Evolutionary conservation across 2,329 filamentous ascomycete species (phyloP), one percentile per base, ranked within the genome.

Genomic region (Bipolaris cookei): DNA sequence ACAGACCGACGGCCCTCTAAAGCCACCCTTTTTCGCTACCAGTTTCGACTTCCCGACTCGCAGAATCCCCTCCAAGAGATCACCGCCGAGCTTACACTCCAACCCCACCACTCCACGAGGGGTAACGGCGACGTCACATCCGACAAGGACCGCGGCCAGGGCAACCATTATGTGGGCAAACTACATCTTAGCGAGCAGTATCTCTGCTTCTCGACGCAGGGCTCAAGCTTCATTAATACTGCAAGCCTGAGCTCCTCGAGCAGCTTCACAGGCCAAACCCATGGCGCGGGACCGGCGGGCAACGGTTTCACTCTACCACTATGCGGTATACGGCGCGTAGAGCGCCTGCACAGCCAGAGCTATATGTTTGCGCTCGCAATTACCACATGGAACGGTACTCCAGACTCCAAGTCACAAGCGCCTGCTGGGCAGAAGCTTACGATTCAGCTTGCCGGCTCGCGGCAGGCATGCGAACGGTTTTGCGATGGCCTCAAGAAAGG

Each of bases 61-160:
- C 94, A 99, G 79, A 93, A 90, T 62, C 95, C 95, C 54, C 85
- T 98, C 56, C 92, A 96, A 80, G 95, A 99, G 82, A 97, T 99
- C 79, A 92, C 90, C 59, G 93, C 95, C 72, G 95, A 99, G 81
- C 86, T 99, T 58, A 96, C 92, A 54, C 90, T 99, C 57, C 53
- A 88, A 86, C 61, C 86, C 86, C 63, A 90, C 89, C 77, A 84
- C 81, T 66, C 76, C 69, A 62, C 59, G 86, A 88, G 73, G 69
- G 64, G 66, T 55, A 51, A 64, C 34, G 65, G 70, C 58, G 73
- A 78, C 45, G 66, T 68, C 58, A 74, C 74, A 49, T 73, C 71
- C 46, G 88, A 89, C 59, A 88, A 88, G 76, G 85, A 88, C 63
- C 85, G 86, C 65, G 82, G 84, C 55, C 84, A 86, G 67, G 91